Conservation (phyloP, 2,329 filamentous ascomycete species). For the Canariomyces notabilis region DNA sequence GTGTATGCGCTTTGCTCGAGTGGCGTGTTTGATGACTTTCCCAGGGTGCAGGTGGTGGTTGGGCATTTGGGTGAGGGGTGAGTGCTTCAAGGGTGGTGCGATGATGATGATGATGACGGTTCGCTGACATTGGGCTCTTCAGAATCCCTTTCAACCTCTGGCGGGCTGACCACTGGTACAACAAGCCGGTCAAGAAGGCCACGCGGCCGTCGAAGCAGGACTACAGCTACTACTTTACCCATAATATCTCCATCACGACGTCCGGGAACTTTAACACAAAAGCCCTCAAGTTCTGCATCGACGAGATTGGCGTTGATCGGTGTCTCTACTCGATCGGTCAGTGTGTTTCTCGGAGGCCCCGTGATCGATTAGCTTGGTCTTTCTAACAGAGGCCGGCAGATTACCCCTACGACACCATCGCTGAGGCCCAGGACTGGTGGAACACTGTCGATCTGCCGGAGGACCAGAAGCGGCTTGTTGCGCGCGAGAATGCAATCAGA, state of each 20-base stretch:
- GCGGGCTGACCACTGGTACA: conserved; percentile 40
- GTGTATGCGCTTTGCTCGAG: conserved; percentile 41
- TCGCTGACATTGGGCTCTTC: not conserved
- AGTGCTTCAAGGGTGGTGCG: conserved; percentile 8
- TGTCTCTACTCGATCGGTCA: conserved; percentile 39
- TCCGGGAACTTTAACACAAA: conserved; percentile 38
- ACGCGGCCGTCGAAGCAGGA: conserved; percentile 35
- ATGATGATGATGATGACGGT: not conserved
- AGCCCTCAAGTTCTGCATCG: conserved; percentile 37
- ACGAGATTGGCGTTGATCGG: conserved; percentile 34
- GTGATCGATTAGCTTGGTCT: conserved; percentile 2
- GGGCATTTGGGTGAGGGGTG: conserved; percentile 41
- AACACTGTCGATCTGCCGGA: conserved; percentile 27
- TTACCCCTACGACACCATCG: conserved; percentile 33
- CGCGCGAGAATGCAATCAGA: conserved; percentile 29
- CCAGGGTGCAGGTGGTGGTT: conserved; percentile 36
- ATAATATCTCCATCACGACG: conserved; percentile 39
- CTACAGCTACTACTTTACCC: conserved; percentile 36
- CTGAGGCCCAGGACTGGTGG: conserved; percentile 33
- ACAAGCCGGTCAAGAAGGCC: conserved; percentile 37
- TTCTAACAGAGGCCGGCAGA: conserved; percentile 18
- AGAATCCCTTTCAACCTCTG: conserved; percentile 42
- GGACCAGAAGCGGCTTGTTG: conserved; percentile 28
- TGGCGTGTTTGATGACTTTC: conserved; percentile 39
- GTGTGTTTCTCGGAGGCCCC: conserved; percentile 10